A percentile compares a stretch with the other conserved stretches of the same genome.
phyloP scores from a whole-genome alignment of 306 rosid species.

The Quercus bicolor region DNA sequence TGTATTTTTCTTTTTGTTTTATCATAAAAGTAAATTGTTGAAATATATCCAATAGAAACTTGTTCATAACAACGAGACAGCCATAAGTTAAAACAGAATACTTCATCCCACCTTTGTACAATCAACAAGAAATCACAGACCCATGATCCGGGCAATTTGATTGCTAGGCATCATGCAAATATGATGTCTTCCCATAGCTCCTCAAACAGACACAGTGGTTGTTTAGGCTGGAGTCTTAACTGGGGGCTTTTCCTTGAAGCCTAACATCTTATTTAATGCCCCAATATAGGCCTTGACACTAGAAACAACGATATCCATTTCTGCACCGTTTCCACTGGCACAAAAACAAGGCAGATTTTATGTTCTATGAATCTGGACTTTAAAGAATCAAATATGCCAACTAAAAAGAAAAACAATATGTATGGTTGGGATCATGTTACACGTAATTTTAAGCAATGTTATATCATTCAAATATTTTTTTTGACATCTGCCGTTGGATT shows the following conservation, averaged over 20 bases:
- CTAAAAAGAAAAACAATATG: not conserved
- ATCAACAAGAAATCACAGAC: not conserved
- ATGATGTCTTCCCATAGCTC: not conserved
- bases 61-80: not conserved
- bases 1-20: no score
- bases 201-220: constrained; percentile 31
- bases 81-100: not conserved
- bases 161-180: not conserved
- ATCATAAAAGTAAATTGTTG: no score
- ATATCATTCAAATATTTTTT: no score
- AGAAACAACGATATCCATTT: constrained; percentile 95
- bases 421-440: no score
- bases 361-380: not conserved
- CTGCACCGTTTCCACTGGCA: constrained; percentile 78
- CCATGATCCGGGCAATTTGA: not conserved
- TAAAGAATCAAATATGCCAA: constrained; percentile 13
- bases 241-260: constrained; percentile 45
- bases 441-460: no score
- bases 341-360: not conserved
- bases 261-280: constrained; percentile 85
- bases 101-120: not conserved
- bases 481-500: no score
- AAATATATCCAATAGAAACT: not conserved
- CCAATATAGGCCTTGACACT: constrained; percentile 90
- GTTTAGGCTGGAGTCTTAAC: constrained; percentile 23